A percentile compares a stretch with the other conserved stretches of the same genome.
Evolutionary conservation across 345 rosid species (phyloP).

Genomic region (Orychophragmus violaceus): DNA sequence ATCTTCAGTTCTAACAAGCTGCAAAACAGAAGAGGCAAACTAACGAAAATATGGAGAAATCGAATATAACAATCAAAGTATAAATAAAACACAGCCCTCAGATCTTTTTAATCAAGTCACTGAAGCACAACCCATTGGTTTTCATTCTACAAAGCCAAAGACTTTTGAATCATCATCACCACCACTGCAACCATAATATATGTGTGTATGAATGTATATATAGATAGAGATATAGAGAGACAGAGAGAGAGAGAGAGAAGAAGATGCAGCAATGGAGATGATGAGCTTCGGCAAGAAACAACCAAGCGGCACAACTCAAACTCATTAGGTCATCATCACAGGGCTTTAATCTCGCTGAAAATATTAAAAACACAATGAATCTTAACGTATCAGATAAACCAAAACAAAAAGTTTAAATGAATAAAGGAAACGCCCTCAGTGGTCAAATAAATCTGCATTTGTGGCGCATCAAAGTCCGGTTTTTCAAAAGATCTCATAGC

Average conservation of each 20-base stretch:
- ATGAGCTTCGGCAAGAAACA: neutral
- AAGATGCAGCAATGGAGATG: neutral
- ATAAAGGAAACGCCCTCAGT: neutral
- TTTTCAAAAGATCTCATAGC: neutral
- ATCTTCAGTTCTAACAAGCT: neutral
- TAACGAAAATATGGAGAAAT: neutral
- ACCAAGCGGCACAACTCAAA: constrained; percentile 8
- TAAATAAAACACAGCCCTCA: neutral
- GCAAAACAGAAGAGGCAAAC: neutral
- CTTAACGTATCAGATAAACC: neutral
- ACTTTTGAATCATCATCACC: constrained; percentile 1
- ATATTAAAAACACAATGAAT: neutral
- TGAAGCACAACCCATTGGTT: neutral
- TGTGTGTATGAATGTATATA: neutral
- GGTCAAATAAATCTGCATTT: neutral
- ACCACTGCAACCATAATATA: neutral
- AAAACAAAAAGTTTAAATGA: neutral
- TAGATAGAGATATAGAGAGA: neutral
- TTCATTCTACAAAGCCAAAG: neutral
- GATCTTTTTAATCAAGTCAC: neutral
- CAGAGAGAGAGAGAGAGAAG: constrained; percentile 3
- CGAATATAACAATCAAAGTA: neutral
- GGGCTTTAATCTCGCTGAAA: neutral
- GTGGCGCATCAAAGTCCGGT: constrained; percentile 16
- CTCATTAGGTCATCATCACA: constrained; percentile 8